Percentiles rank a stretch among this genome's conserved stretches.
These are phyloP conservation scores for Pseudopediastrum boryanum DNA, from an alignment of 139 green algal species.

Conservation along the genomic window DNA sequence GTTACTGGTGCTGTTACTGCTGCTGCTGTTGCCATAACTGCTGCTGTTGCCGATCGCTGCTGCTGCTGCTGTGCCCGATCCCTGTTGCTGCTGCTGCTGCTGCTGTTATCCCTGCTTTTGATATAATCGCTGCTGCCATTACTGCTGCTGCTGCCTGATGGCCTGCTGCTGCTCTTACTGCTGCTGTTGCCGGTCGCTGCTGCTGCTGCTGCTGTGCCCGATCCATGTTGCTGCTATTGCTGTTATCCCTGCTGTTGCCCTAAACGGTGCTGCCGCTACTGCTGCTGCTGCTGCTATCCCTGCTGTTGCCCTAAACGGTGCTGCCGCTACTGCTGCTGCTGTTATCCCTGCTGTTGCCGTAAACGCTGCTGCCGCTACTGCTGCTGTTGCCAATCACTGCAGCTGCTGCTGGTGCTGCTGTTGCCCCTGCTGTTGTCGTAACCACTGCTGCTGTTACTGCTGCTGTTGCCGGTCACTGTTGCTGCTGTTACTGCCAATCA, in stretches of 20 bases:
- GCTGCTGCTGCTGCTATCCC: background rate
- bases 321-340: background rate
- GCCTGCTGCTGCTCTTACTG: background rate
- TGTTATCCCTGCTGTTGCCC: background rate
- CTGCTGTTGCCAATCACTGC: background rate
- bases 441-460: conserved; percentile 1
- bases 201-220: background rate
- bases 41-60: conserved; percentile 1
- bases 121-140: background rate
- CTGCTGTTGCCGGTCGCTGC: background rate
- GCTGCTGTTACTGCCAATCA: background rate
- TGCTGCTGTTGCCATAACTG: background rate
- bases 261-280: background rate
- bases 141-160: background rate
- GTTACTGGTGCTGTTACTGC: background rate
- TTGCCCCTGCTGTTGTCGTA: background rate
- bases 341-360: background rate
- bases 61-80: background rate
- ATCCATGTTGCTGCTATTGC: background rate
- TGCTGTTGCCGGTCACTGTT: background rate
- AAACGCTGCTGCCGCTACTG: background rate
- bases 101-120: background rate
- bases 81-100: background rate
- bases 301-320: background rate
- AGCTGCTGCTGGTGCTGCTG: background rate